Evolutionary conservation across 192 early-diverging fungal genomes (phyloP).

Genomic region (Umbelopsis isabellina): DNA sequence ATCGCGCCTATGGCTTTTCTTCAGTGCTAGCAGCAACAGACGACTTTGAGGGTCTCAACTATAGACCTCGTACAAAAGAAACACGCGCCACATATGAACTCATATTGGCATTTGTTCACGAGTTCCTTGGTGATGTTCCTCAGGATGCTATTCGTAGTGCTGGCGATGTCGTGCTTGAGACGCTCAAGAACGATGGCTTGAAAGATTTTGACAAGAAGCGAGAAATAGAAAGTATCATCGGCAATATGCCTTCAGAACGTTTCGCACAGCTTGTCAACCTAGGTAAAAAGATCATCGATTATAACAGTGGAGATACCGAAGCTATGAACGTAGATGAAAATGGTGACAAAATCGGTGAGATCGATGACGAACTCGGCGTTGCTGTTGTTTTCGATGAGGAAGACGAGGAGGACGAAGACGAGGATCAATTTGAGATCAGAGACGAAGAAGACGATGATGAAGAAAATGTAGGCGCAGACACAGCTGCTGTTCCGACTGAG

Average conservation of each 20-base stretch:
- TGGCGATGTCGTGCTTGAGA: conserved; percentile 80
- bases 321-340: conserved; percentile 62
- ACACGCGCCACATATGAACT: conserved; percentile 88
- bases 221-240: conserved; percentile 78
- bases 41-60: conserved; percentile 80
- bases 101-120: conserved; percentile 81
- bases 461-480: conserved; percentile 50
- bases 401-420: conserved; percentile 83
- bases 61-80: conserved; percentile 90
- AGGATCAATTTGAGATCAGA: conserved; percentile 62
- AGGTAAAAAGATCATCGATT: conserved; percentile 96
- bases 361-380: conserved; percentile 89
- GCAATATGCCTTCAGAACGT: conserved; percentile 70
- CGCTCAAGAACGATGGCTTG: conserved; percentile 81
- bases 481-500: conserved; percentile 39
- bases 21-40: conserved; percentile 86
- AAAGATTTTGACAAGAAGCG: conserved; percentile 92
- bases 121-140: conserved; percentile 85
- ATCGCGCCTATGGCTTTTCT: conserved; percentile 71
- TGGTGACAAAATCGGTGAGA: conserved; percentile 55
- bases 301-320: conserved; percentile 55
- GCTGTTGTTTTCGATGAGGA: conserved; percentile 97
- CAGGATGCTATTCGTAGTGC: conserved; percentile 90
- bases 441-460: conserved; percentile 63
- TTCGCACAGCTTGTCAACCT: conserved; percentile 91